phyloP scores from a whole-genome alignment of 2,329 filamentous ascomycete genomes.

The Pochonia chlamydosporia region DNA sequence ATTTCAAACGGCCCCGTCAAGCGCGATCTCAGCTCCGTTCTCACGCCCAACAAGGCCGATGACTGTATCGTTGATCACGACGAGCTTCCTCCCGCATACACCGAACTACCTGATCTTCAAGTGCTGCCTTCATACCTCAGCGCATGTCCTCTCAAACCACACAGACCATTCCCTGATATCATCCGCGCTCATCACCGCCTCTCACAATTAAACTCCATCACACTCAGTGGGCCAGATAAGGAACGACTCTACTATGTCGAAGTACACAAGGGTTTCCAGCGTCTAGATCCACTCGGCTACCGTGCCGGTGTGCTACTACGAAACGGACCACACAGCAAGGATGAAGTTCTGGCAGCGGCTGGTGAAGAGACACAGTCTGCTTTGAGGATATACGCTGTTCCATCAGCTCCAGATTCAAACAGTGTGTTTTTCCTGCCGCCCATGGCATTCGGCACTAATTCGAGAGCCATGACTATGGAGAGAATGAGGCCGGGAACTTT shows the following conservation, averaged over 20 bases:
- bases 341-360: neutral
- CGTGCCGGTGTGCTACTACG: neutral
- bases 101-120: neutral
- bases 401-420: neutral
- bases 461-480: conserved; percentile 3
- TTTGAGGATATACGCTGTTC: neutral
- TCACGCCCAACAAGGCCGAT: neutral
- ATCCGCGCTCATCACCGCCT: neutral
- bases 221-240: neutral
- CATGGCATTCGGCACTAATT: conserved; percentile 2
- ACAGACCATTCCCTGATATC: neutral
- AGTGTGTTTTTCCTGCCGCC: conserved; percentile 3
- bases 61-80: neutral
- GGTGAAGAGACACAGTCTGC: neutral
- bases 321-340: neutral
- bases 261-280: neutral
- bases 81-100: neutral
- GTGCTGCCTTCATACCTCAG: conserved; percentile 2
- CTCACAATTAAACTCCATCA: conserved; percentile 1
- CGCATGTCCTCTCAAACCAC: conserved; percentile 2
- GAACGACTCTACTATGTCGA: neutral
- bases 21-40: neutral
- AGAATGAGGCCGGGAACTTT: neutral
- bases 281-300: conserved; percentile 1
- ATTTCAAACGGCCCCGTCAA: neutral